Conservation (phyloP, 306 rosid genomes). For the cucumber (Cucumis sativus) region DNA sequence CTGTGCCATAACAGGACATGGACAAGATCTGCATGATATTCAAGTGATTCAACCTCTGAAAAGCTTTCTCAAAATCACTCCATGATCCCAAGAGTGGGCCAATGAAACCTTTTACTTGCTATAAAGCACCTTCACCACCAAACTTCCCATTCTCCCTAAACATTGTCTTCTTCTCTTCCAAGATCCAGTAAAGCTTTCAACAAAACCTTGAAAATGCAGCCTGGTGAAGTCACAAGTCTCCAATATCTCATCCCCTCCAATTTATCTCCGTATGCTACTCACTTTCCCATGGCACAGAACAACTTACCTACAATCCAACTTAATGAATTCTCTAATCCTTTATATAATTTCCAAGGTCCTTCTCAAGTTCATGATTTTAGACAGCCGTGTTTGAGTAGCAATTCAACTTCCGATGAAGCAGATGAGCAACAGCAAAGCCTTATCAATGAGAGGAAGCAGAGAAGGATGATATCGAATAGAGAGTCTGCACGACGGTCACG, state of each 20-base stretch:
- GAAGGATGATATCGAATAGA: conserved; percentile 88
- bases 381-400: conserved; percentile 53
- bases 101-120: background rate
- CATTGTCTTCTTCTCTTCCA: background rate
- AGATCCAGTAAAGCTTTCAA: background rate
- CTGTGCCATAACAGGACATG: background rate
- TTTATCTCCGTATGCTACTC: conserved; percentile 18
- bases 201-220: conserved; percentile 42
- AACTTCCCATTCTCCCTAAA: conserved; percentile 5
- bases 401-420: conserved; percentile 82
- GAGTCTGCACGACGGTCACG: conserved; percentile 91
- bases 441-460: conserved; percentile 67
- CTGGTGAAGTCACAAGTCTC: conserved; percentile 38
- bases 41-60: conserved; percentile 2
- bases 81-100: conserved; percentile 8
- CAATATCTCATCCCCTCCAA: conserved; percentile 41
- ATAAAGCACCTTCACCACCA: conserved; percentile 12
- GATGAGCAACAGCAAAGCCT: conserved; percentile 60
- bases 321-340: conserved; percentile 27
- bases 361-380: conserved; percentile 33
- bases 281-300: conserved; percentile 26
- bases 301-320: conserved; percentile 29
- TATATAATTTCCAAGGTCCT: conserved; percentile 27
- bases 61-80: conserved; percentile 10
- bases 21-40: conserved; percentile 12